Conservation (phyloP, 2,329 filamentous ascomycete species). For the Penicillium occitanis region DNA sequence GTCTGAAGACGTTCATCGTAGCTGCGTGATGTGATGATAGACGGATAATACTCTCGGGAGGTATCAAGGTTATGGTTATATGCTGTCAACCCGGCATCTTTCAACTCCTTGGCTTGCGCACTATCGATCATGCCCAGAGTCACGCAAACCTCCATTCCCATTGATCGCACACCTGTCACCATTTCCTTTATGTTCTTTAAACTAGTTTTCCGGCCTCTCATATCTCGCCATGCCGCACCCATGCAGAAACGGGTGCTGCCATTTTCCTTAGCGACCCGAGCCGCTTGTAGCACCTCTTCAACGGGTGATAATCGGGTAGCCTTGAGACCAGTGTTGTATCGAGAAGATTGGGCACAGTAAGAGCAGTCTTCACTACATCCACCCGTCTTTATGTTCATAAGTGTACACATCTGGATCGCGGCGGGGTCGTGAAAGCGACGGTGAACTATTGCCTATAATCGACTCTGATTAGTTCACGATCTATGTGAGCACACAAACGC, state of each 20-base stretch:
- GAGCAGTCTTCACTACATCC: slow-evolving; percentile 91
- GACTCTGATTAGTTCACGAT: slow-evolving; percentile 20
- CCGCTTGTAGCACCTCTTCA: slow-evolving; percentile 76
- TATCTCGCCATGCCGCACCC: slow-evolving; percentile 91
- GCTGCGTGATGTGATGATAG: slow-evolving; percentile 77
- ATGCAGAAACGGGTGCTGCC: slow-evolving; percentile 92
- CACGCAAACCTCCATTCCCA: slow-evolving; percentile 92
- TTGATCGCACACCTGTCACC: slow-evolving; percentile 73
- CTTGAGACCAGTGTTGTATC: slow-evolving; percentile 71
- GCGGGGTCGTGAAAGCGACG: slow-evolving; percentile 80
- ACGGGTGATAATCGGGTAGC: slow-evolving; percentile 76
- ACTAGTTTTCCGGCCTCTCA: slow-evolving; percentile 83
- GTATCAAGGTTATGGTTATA: slow-evolving; percentile 97
- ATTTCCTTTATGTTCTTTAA: slow-evolving; percentile 83
- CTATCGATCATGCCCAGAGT: slow-evolving; percentile 89
- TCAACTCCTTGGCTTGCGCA: slow-evolving; percentile 76
- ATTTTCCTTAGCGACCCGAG: slow-evolving; percentile 73
- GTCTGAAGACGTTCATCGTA: slow-evolving; percentile 87
- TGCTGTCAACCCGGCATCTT: slow-evolving; percentile 79
- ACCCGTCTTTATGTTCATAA: slow-evolving; percentile 96
- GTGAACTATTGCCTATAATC: slow-evolving; percentile 67
- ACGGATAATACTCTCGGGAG: slow-evolving; percentile 82
- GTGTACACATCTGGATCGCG: slow-evolving; percentile 85
- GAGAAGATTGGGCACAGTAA: slow-evolving; percentile 83
- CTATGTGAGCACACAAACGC: background rate